Evolutionary conservation across 2,329 filamentous ascomycete species (phyloP).

Genomic region (Colletotrichum filicis): DNA sequence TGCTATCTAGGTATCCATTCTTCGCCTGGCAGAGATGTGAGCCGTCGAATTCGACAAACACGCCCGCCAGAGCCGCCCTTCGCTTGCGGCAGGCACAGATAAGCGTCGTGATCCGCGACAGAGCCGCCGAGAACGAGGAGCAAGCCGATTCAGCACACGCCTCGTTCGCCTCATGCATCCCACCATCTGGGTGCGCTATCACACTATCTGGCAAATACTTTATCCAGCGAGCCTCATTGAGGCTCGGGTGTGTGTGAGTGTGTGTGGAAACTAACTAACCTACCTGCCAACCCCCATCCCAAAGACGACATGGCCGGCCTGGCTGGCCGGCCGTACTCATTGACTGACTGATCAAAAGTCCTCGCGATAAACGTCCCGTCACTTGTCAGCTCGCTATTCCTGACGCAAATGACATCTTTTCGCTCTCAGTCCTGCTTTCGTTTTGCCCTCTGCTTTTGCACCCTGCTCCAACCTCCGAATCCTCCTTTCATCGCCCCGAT

Average conservation of each 20-base stretch:
- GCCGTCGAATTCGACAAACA: background rate
- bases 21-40: background rate
- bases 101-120: background rate
- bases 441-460: background rate
- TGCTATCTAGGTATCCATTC: background rate
- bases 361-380: background rate
- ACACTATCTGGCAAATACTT: background rate
- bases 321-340: no score
- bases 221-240: background rate
- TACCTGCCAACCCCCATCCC: background rate
- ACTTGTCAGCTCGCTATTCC: background rate
- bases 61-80: background rate
- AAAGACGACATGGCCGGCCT: background rate
- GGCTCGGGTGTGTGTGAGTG: background rate
- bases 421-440: no score
- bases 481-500: slow-evolving; percentile 2
- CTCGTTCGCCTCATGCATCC: background rate
- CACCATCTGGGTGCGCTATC: background rate
- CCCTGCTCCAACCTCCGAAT: background rate
- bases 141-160: no score
- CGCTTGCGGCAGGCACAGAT: background rate
- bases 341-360: background rate
- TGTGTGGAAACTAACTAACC: background rate
- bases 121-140: background rate
- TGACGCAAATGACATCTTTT: background rate